Evolutionary conservation across 2,329 filamentous ascomycete genomes (phyloP), one percentile per base, ranked within the genome.

Genomic region (Ophiostoma sp.): DNA sequence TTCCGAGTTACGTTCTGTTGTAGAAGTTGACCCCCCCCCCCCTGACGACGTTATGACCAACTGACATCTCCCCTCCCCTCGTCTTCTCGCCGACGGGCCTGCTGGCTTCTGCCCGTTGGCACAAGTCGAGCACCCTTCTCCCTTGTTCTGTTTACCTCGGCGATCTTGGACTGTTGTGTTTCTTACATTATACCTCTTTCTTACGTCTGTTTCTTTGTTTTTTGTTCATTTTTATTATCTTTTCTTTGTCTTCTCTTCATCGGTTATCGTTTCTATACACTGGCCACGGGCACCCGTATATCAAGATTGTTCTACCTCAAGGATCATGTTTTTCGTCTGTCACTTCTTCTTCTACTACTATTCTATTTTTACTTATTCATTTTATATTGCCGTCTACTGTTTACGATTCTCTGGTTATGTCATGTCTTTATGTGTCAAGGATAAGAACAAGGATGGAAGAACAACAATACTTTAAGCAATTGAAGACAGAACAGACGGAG

Each of bases 231-330:
- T 40, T 41, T 66, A 40, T 65, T 64, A 49, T 47, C n/a, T 44
- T 47, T 55, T 55, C 36, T 52, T 44, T 44, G 11, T 36, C 38
- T 16, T 67, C 3, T 63, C 16, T 58, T 14, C 11, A 42, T 62
- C 58, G 36, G 55, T 63, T 49, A 8, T 27, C 27, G 27, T 27
- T 27, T 27, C 27, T 41, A 62, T 41, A 66, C 67, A 63, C 27
- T 12, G 14, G 64, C 44, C 7, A 42, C 47, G 64, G 64, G 47
- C 47, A 42, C 38, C 64, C 47, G 64, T 66, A 52, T 18, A 66
- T 40, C 47, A 66, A 69, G 67, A 66, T 58, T 69, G 67, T 64
- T 27, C 27, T 55, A 45, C 64, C 55, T n/a, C 52, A 63, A 40
- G 65, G 60, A n/a, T 65, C 18, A 14, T 42, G 12, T 52, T 27